phyloP scores from a whole-genome alignment of 768 basidiomycete genomes.

The Suillus discolor region DNA sequence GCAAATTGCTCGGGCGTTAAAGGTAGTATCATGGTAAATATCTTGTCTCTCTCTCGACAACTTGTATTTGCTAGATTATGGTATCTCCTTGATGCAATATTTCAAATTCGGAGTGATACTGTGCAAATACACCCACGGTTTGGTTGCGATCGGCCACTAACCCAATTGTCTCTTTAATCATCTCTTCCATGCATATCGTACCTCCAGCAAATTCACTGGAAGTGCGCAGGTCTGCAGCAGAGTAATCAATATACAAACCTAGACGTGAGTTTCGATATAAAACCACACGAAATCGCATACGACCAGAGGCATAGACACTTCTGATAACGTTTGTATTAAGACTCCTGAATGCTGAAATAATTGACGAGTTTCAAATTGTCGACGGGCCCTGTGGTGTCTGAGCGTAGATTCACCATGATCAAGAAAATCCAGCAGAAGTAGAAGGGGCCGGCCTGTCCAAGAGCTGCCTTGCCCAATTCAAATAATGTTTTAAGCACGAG shows the following conservation, averaged over 20 bases:
- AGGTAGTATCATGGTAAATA: background rate
- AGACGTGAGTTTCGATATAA: background rate
- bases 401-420: background rate
- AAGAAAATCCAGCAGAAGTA: background rate
- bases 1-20: background rate
- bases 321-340: background rate
- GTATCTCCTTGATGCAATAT: background rate
- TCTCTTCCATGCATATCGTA: background rate
- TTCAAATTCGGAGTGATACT: background rate
- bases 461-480: background rate
- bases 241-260: background rate
- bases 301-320: background rate
- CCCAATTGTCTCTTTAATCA: background rate
- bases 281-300: background rate
- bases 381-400: background rate
- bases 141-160: no score
- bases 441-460: background rate
- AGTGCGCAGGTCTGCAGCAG: background rate
- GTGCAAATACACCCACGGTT: background rate
- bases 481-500: conserved; percentile 28
- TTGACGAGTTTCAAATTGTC: background rate
- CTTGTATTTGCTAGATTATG: no score
- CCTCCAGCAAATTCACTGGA: background rate
- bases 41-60: background rate
- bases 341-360: background rate